Evolutionary conservation across 2,329 filamentous ascomycete species (phyloP).

Genomic region (Pseudopyrenochaeta lycopersici): DNA sequence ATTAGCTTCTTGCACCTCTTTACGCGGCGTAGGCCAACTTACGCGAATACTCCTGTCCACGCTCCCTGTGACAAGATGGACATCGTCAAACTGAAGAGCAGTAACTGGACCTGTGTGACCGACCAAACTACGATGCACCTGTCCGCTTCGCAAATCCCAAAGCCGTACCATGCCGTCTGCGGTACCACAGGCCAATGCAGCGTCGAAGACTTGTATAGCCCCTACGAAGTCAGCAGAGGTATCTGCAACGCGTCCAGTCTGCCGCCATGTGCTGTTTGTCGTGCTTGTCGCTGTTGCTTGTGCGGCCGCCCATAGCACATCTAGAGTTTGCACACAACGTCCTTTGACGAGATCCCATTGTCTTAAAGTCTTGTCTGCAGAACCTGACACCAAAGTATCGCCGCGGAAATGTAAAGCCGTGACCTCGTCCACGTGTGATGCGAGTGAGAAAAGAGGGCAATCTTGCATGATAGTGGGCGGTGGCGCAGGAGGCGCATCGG

Average conservation of each 20-base stretch:
- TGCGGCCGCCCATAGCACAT: slow-evolving; percentile 97
- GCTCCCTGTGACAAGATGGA: slow-evolving; percentile 93
- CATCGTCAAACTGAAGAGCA: slow-evolving; percentile 93
- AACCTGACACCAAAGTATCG: slow-evolving; percentile 91
- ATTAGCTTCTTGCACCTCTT: slow-evolving; percentile 24
- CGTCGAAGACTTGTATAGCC: slow-evolving; percentile 93
- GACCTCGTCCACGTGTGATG: slow-evolving; percentile 92
- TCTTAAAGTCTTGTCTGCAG: slow-evolving; percentile 93
- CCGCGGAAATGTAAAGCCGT: slow-evolving; percentile 92
- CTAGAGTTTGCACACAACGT: slow-evolving; percentile 95
- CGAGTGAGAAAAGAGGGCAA: slow-evolving; percentile 86
- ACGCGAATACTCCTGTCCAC: slow-evolving; percentile 92
- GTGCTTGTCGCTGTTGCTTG: slow-evolving; percentile 75
- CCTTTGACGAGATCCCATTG: slow-evolving; percentile 98
- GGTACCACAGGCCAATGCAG: slow-evolving; percentile 93
- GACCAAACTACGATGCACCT: slow-evolving; percentile 95
- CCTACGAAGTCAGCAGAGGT: slow-evolving; percentile 89
- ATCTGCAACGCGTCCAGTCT: slow-evolving; percentile 71
- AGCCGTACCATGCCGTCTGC: slow-evolving; percentile 96
- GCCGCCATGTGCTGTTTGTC: slow-evolving; percentile 73
- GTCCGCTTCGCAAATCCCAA: slow-evolving; percentile 95
- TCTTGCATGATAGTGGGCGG: slow-evolving; percentile 81
- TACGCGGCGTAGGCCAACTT: slow-evolving; percentile 54
- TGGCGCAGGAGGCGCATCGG: slow-evolving; percentile 75
- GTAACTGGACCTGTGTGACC: slow-evolving; percentile 96